These are phyloP conservation scores for Nannizzia gypsea DNA, from an alignment of 2,329 filamentous ascomycete species.

Conservation along the genomic window DNA sequence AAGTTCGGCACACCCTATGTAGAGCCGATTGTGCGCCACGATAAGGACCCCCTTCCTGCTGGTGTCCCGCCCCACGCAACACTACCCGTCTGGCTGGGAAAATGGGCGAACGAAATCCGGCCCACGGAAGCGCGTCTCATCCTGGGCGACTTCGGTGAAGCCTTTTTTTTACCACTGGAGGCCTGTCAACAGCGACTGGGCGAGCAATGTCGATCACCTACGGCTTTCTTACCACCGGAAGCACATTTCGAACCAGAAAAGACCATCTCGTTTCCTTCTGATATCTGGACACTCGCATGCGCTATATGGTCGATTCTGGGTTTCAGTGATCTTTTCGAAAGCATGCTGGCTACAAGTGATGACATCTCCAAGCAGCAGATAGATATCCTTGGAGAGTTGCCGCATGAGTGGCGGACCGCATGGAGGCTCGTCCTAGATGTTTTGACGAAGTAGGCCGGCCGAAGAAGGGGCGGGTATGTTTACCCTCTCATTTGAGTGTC, in stretches of 20 bases:
- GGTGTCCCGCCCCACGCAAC: constrained; percentile 10
- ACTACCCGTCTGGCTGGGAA: constrained; percentile 8
- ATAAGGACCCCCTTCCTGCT: constrained; percentile 6
- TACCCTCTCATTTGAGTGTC: not conserved
- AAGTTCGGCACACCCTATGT: constrained; percentile 15
- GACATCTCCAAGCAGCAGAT: constrained; percentile 3
- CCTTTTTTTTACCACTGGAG: constrained; percentile 10
- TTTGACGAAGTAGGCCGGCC: not conserved
- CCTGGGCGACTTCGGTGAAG: constrained; percentile 14
- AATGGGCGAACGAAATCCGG: constrained; percentile 5
- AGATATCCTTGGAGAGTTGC: not conserved
- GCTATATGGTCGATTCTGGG: constrained; percentile 23
- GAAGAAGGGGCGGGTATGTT: not conserved
- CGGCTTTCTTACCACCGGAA: constrained; percentile 9
- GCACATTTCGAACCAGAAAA: constrained; percentile 4
- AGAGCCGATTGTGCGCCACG: constrained; percentile 11
- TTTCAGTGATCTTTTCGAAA: constrained; percentile 14
- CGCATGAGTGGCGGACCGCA: not conserved
- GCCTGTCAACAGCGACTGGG: not conserved
- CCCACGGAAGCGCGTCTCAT: constrained; percentile 11
- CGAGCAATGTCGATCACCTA: constrained; percentile 5
- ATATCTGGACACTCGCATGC: constrained; percentile 25
- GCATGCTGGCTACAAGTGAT: not conserved
- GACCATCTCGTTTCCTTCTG: constrained; percentile 7
- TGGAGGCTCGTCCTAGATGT: not conserved